Evolutionary conservation across 768 basidiomycete species (phyloP).

Genomic region (Lentinula sp.): DNA sequence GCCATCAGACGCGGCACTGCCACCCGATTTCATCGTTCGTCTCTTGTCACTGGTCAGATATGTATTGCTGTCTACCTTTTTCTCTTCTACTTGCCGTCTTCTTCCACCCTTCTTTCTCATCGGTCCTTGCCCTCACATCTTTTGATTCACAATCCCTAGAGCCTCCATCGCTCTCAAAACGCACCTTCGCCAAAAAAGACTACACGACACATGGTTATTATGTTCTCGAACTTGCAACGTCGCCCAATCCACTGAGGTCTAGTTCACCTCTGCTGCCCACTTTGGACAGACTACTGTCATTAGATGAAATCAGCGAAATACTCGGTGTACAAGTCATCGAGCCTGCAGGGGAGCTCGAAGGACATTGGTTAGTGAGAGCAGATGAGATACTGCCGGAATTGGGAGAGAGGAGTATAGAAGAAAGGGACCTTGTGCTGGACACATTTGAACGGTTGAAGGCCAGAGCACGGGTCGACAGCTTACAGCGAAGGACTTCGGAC

Average conservation of each 20-base stretch:
- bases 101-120: slow-evolving; percentile 18
- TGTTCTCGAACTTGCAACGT: slow-evolving; percentile 52
- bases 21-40: background rate
- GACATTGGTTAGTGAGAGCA: slow-evolving; percentile 80
- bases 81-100: slow-evolving; percentile 27
- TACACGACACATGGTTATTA: slow-evolving; percentile 80
- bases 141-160: slow-evolving; percentile 16
- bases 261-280: background rate
- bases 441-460: slow-evolving; percentile 39
- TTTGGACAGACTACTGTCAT: slow-evolving; percentile 27
- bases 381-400: slow-evolving; percentile 29
- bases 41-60: slow-evolving; percentile 1
- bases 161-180: background rate
- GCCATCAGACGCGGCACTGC: background rate
- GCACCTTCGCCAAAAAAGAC: slow-evolving; percentile 31
- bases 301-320: slow-evolving; percentile 49
- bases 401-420: slow-evolving; percentile 18
- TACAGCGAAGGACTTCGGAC: background rate
- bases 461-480: slow-evolving; percentile 21
- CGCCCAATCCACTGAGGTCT: background rate
- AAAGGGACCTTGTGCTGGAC: slow-evolving; percentile 42
- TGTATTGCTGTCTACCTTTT: background rate
- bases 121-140: slow-evolving; percentile 9
- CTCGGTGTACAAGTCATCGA: slow-evolving; percentile 86
- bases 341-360: slow-evolving; percentile 72